These are phyloP conservation scores for Cercospora zeae-maydis DNA, from an alignment of 2,329 filamentous ascomycete genomes.

Conservation along the genomic window DNA sequence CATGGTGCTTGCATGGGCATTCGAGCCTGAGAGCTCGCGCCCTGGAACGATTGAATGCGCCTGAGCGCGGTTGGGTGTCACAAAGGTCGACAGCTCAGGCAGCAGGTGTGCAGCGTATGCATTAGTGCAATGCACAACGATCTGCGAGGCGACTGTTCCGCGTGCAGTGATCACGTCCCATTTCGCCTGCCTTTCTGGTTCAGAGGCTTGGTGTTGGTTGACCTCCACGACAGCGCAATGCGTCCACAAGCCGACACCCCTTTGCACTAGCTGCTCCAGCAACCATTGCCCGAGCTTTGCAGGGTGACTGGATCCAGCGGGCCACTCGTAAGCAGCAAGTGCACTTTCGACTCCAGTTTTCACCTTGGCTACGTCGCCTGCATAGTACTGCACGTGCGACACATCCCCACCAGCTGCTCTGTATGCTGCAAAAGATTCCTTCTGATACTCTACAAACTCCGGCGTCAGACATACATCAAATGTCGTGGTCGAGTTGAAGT, in stretches of 20 bases:
- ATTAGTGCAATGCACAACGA: slow-evolving; percentile 43
- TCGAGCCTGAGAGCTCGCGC: slow-evolving; percentile 36
- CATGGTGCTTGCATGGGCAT: slow-evolving; percentile 41
- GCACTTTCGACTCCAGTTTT: slow-evolving; percentile 41
- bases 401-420: slow-evolving; percentile 44
- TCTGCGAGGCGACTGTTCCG: slow-evolving; percentile 33
- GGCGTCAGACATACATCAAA: slow-evolving; percentile 50
- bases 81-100: slow-evolving; percentile 36
- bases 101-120: slow-evolving; percentile 41
- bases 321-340: slow-evolving; percentile 51
- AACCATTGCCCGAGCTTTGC: slow-evolving; percentile 52
- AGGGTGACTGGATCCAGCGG: slow-evolving; percentile 49
- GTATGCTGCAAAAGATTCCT: slow-evolving; percentile 41
- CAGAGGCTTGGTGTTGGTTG: slow-evolving; percentile 16
- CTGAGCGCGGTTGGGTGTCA: slow-evolving; percentile 46
- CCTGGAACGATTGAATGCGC: slow-evolving; percentile 46
- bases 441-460: slow-evolving; percentile 47
- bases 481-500: slow-evolving; percentile 47
- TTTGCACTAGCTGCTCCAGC: slow-evolving; percentile 38
- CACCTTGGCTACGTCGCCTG: slow-evolving; percentile 40
- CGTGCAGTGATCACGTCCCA: slow-evolving; percentile 40
- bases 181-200: background rate
- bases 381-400: slow-evolving; percentile 42
- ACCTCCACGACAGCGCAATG: slow-evolving; percentile 41
- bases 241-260: slow-evolving; percentile 44